phyloP scores from a whole-genome alignment of 78 protist species.

The Dictyostelium firmibasis region DNA sequence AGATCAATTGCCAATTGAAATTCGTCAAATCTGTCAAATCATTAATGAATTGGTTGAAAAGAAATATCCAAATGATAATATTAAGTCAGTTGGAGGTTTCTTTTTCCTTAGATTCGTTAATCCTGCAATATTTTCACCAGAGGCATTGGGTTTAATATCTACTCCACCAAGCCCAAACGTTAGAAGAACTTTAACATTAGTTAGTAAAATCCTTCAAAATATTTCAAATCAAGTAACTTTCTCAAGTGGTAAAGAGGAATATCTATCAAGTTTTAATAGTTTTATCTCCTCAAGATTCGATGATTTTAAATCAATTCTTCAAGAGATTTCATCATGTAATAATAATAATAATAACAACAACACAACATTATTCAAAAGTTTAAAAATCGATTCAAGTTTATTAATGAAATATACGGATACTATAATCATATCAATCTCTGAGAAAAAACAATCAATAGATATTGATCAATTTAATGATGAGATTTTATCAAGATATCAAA shows the following conservation, averaged over 20 bases:
- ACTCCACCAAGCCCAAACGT: not conserved
- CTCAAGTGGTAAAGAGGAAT: not conserved
- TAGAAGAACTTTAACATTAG: constrained; percentile 1
- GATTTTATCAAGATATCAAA: not conserved
- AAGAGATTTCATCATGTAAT: not conserved
- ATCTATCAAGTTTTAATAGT: not conserved
- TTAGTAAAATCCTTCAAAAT: constrained; percentile 27
- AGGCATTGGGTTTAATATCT: not conserved
- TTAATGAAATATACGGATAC: not conserved
- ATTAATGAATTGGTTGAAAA: not conserved
- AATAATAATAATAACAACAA: too few species aligned
- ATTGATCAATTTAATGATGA: not conserved
- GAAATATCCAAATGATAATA: not conserved
- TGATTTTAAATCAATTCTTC: not conserved
- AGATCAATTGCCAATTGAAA: not conserved
- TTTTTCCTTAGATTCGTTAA: constrained; percentile 11
- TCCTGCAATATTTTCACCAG: constrained; percentile 15
- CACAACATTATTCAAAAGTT: too few species aligned
- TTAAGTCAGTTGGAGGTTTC: constrained; percentile 30
- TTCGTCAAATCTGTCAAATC: not conserved
- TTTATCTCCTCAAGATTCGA: not conserved
- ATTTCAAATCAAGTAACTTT: constrained; percentile 25
- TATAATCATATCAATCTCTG: not conserved
- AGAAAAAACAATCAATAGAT: not conserved
- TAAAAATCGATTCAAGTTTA: not conserved